Conservation (phyloP, 2,329 filamentous ascomycete species). For the Xylariaceae sp. region DNA sequence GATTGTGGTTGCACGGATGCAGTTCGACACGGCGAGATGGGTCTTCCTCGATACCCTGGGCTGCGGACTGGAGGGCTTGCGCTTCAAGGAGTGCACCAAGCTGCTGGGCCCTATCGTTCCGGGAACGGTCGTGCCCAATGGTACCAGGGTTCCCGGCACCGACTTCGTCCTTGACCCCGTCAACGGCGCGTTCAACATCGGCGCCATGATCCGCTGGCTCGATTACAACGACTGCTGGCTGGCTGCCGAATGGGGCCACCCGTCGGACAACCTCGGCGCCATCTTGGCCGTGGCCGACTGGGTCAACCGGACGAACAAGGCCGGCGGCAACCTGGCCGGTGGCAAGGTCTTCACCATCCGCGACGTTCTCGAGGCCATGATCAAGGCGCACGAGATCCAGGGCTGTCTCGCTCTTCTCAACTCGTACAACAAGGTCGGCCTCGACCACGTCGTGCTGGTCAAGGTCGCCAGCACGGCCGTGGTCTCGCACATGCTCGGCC, state of each 20-base stretch:
- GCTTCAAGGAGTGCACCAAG: constrained; percentile 94
- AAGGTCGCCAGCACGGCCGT: constrained; percentile 96
- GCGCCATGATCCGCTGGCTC: constrained; percentile 97
- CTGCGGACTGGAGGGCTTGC: constrained; percentile 90
- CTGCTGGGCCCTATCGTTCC: constrained; percentile 87
- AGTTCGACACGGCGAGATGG: constrained; percentile 95
- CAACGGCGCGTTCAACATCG: constrained; percentile 97
- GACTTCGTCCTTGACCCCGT: constrained; percentile 92
- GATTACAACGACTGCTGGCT: constrained; percentile 99
- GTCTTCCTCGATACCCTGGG: constrained; percentile 96
- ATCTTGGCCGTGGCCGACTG: constrained; percentile 97
- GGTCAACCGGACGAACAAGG: constrained; percentile 84
- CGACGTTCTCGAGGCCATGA: constrained; percentile 94
- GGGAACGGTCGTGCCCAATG: constrained; percentile 87
- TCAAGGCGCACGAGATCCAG: constrained; percentile 99
- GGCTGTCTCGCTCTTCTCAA: constrained; percentile 95
- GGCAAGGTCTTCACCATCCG: constrained; percentile 84
- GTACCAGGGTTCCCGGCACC: constrained; percentile 84
- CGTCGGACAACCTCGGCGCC: constrained; percentile 94
- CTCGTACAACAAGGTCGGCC: constrained; percentile 96
- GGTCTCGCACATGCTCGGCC: constrained; percentile 89
- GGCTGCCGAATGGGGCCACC: constrained; percentile 97
- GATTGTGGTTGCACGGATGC: constrained; percentile 9
- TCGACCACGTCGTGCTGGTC: constrained; percentile 96
- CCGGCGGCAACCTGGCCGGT: constrained; percentile 71